Percentiles rank a stretch among this genome's conserved stretches.
Evolutionary conservation across 192 early-diverging fungal species (phyloP).

Genomic region (Obelidium mucronatum): DNA sequence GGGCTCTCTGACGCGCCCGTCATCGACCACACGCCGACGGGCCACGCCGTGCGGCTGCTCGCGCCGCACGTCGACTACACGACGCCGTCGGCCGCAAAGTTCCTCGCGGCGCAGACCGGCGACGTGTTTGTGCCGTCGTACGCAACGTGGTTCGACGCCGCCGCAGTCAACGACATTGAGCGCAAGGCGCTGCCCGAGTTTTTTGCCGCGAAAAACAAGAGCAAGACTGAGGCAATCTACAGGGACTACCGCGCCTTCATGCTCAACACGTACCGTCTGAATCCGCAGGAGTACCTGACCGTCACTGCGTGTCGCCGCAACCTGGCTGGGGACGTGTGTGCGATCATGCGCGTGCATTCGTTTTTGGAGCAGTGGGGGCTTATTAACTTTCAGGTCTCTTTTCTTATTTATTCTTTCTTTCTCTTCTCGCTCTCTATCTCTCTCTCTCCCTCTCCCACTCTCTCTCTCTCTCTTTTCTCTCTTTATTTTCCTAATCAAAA

Average conservation of each 20-base stretch:
- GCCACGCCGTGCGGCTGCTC: not conserved
- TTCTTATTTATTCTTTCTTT: slow-evolving; percentile 17
- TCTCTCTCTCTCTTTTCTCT: not conserved
- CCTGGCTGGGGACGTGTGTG: slow-evolving; percentile 97
- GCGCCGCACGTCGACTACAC: slow-evolving; percentile 18
- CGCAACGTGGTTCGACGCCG: slow-evolving; percentile 91
- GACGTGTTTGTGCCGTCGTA: slow-evolving; percentile 81
- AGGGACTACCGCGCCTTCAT: slow-evolving; percentile 96
- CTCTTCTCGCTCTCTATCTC: too few species aligned
- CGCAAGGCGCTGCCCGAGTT: slow-evolving; percentile 92
- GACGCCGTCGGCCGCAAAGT: slow-evolving; percentile 21
- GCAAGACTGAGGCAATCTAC: slow-evolving; percentile 92
- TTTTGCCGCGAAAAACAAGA: slow-evolving; percentile 90
- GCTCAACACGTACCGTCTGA: slow-evolving; percentile 96
- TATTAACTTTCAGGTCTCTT: slow-evolving; percentile 94
- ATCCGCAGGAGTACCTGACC: slow-evolving; percentile 95
- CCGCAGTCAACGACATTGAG: slow-evolving; percentile 86
- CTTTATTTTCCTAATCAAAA: not conserved
- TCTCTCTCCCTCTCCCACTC: not conserved
- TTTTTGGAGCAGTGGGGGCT: slow-evolving; percentile 99
- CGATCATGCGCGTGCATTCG: slow-evolving; percentile 97
- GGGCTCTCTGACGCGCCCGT: slow-evolving; percentile 9
- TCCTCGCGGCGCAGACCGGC: slow-evolving; percentile 19
- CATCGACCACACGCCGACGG: slow-evolving; percentile 13
- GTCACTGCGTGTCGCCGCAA: slow-evolving; percentile 97